Conservation (phyloP, 257 asterid genomes). For the Parsonsia alboflavescens region DNA sequence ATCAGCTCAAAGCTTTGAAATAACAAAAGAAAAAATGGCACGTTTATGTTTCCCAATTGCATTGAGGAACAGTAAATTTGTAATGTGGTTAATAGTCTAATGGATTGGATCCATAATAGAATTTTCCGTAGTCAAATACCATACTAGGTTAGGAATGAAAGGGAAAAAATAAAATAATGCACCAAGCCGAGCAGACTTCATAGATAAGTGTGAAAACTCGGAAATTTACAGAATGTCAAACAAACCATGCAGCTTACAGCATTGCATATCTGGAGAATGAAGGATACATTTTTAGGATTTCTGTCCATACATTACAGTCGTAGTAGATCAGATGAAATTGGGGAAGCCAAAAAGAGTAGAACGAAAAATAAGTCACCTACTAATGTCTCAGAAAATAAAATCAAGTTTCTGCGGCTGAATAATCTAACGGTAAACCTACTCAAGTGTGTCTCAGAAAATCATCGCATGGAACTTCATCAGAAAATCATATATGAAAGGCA, state of each 20-base stretch:
- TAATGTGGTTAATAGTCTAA: no score
- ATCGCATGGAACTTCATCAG: slow-evolving; percentile 24
- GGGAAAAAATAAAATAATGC: no score
- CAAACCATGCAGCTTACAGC: not conserved
- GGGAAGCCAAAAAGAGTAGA: not conserved
- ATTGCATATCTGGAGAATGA: not conserved
- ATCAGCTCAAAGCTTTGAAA: no score
- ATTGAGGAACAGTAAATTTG: no score
- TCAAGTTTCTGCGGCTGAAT: not conserved
- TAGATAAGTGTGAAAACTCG: no score
- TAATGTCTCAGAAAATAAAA: not conserved
- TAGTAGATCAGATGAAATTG: slow-evolving; percentile 7
- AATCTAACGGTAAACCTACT: slow-evolving; percentile 9
- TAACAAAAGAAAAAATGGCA: no score
- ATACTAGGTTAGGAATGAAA: no score
- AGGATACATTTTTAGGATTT: slow-evolving; percentile 1
- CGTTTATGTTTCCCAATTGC: no score
- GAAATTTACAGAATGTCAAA: not conserved
- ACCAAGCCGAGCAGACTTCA: no score
- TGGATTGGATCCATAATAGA: no score
- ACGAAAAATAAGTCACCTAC: not conserved
- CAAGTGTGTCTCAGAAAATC: slow-evolving; percentile 19
- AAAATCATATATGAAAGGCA: not conserved
- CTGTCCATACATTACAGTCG: slow-evolving; percentile 45
- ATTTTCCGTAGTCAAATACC: no score